phyloP scores from a whole-genome alignment of 495 filamentous ascomycete species.

The Venustampulla echinocandica region DNA sequence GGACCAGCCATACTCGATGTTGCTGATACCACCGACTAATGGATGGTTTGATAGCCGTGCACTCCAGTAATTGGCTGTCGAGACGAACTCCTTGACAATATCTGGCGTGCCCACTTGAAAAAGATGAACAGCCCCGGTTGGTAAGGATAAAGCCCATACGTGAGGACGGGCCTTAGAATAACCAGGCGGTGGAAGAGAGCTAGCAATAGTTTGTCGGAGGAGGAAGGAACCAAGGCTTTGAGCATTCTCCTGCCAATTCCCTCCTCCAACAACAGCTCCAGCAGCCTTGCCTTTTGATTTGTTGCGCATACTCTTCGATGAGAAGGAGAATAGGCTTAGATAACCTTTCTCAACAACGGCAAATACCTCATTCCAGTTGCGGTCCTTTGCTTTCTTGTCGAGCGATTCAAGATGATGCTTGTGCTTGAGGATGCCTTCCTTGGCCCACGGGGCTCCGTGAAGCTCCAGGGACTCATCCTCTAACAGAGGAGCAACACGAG shows the following conservation, averaged over 20 bases:
- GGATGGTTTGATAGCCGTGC: constrained; percentile 89
- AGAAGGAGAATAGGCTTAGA: constrained; percentile 91
- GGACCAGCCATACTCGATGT: constrained; percentile 96
- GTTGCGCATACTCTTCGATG: constrained; percentile 63
- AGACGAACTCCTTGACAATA: constrained; percentile 89
- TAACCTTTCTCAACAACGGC: constrained; percentile 97
- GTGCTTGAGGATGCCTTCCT: constrained; percentile 91
- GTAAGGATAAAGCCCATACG: constrained; percentile 92
- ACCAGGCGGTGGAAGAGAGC: constrained; percentile 77
- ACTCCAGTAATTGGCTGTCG: constrained; percentile 96
- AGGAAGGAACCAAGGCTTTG: constrained; percentile 80
- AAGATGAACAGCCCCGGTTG: constrained; percentile 87
- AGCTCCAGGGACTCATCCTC: constrained; percentile 90
- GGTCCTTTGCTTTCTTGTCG: constrained; percentile 85
- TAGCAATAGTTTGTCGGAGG: constrained; percentile 87
- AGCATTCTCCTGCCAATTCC: constrained; percentile 95
- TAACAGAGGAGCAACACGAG: constrained; percentile 57
- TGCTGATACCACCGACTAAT: constrained; percentile 83
- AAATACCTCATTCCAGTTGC: constrained; percentile 91
- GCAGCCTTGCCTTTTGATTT: constrained; percentile 38
- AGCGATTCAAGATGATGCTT: constrained; percentile 89
- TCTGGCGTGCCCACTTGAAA: constrained; percentile 96
- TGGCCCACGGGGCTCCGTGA: constrained; percentile 90
- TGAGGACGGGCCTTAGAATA: constrained; percentile 86
- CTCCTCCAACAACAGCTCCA: constrained; percentile 75